Conservation (phyloP, 2,329 filamentous ascomycete species). For the Pseudocercospora ulei region DNA sequence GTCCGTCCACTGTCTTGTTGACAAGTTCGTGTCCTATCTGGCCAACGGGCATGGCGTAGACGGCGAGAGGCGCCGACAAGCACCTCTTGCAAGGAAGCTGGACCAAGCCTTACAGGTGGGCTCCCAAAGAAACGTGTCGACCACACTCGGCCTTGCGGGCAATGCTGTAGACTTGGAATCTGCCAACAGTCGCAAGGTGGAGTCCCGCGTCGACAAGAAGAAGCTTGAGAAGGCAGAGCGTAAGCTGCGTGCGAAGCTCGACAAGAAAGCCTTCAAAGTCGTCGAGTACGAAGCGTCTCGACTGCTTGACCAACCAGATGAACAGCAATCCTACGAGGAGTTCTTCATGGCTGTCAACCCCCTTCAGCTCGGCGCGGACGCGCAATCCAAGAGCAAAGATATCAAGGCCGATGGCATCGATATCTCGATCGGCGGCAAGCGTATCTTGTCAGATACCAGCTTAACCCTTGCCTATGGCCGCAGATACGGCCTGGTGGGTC, state of each 20-base stretch:
- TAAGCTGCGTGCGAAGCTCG: slow-evolving; percentile 96
- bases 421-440: slow-evolving; percentile 76
- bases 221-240: slow-evolving; percentile 97
- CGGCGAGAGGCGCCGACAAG: slow-evolving; percentile 58
- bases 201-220: slow-evolving; percentile 95
- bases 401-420: slow-evolving; percentile 97
- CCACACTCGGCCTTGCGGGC: slow-evolving; percentile 77
- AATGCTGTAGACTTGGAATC: slow-evolving; percentile 86
- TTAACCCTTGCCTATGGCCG: slow-evolving; percentile 85
- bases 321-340: slow-evolving; percentile 89
- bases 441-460: slow-evolving; percentile 83
- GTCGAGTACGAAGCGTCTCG: slow-evolving; percentile 95
- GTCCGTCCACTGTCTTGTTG: slow-evolving; percentile 71
- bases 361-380: slow-evolving; percentile 67
- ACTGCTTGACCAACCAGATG: slow-evolving; percentile 71
- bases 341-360: slow-evolving; percentile 99
- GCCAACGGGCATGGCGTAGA: slow-evolving; percentile 60
- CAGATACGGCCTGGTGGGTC: slow-evolving; percentile 92
- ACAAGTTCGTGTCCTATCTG: slow-evolving; percentile 79
- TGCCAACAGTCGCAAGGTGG: slow-evolving; percentile 82
- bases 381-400: slow-evolving; percentile 79
- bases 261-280: slow-evolving; percentile 95
- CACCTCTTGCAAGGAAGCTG: slow-evolving; percentile 69
- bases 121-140: slow-evolving; percentile 89
- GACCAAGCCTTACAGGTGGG: slow-evolving; percentile 94